Conservation (phyloP, 352 stramenopile genomes). For the Globisporangium cystogenes region DNA sequence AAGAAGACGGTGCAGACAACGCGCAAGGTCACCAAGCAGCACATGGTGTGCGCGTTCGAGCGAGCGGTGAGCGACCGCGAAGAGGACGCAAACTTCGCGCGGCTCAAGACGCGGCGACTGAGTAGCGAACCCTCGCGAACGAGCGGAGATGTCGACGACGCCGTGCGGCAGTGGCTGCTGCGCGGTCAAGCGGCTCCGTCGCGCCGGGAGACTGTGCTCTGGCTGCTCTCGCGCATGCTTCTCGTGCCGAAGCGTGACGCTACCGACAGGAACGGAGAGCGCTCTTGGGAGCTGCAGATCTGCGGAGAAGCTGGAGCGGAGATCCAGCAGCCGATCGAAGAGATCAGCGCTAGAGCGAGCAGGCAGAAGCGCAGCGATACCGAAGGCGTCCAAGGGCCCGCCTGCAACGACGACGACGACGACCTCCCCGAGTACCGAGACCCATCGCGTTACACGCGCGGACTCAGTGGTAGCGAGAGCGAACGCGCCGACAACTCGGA, state of each 20-base stretch:
- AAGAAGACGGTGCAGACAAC: background rate
- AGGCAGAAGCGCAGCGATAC: background rate
- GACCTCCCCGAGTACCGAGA: constrained; percentile 4
- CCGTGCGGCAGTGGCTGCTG: constrained; percentile 28
- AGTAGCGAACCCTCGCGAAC: background rate
- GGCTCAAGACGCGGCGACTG: background rate
- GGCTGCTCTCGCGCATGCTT: constrained; percentile 54
- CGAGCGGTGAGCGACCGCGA: constrained; percentile 13
- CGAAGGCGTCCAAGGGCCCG: background rate
- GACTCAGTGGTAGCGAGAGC: background rate
- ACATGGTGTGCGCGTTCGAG: constrained; percentile 39
- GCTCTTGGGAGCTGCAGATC: constrained; percentile 9
- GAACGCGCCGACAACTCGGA: background rate
- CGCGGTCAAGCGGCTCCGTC: constrained; percentile 20
- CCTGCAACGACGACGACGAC: constrained; percentile 1
- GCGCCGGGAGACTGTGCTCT: constrained; percentile 42
- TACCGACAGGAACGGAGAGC: background rate
- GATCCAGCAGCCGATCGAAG: background rate
- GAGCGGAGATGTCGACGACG: constrained; percentile 10
- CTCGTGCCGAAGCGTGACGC: constrained; percentile 8
- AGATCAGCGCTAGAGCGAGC: too few species aligned
- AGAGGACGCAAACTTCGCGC: constrained; percentile 6
- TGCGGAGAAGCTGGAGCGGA: constrained; percentile 11
- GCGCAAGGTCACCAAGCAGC: constrained; percentile 37
- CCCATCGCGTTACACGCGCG: background rate